These are phyloP conservation scores for Sporopachydermia quercuum DNA, from an alignment of 805 yeast genomes.

Conservation along the genomic window DNA sequence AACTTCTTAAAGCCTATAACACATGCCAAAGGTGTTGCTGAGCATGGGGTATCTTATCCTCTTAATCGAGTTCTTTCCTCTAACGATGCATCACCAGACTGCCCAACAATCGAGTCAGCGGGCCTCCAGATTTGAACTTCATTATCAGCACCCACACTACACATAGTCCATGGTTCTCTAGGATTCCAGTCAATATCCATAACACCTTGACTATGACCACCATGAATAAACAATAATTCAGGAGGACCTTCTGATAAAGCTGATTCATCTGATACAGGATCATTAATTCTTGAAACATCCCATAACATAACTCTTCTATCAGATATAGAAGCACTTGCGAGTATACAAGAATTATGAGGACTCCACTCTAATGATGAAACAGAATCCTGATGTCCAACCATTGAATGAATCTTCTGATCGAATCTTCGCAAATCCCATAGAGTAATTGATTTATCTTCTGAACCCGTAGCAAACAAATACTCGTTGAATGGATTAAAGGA, in stretches of 20 bases:
- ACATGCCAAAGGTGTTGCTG: too few relatives aligned
- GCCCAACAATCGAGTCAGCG: conserved; percentile 19
- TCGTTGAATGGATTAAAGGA: conserved; percentile 44
- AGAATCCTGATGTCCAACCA: conserved; percentile 33
- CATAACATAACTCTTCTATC: conserved; percentile 50
- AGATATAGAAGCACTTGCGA: conserved; percentile 54
- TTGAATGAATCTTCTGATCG: conserved; percentile 13
- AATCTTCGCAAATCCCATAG: conserved; percentile 54
- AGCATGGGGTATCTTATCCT: too few relatives aligned
- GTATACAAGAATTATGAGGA: conserved; percentile 32
- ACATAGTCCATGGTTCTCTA: conserved; percentile 51
- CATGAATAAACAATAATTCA: conserved; percentile 47
- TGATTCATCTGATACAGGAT: conserved; percentile 5
- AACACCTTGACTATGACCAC: conserved; percentile 80
- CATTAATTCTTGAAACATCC: conserved; percentile 27
- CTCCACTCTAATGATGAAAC: conserved; percentile 67
- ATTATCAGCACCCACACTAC: conserved; percentile 75
- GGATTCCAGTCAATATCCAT: conserved; percentile 77
- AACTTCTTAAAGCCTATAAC: too few relatives aligned
- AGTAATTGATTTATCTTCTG: conserved; percentile 36
- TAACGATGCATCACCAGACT: not conserved
- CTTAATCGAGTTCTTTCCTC: too few relatives aligned
- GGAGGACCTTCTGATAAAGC: conserved; percentile 13
- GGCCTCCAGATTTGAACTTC: conserved; percentile 84
- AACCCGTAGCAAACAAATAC: conserved; percentile 53